phyloP scores from a whole-genome alignment of 768 basidiomycete species.

The Tylopilus vinaceipallidus region DNA sequence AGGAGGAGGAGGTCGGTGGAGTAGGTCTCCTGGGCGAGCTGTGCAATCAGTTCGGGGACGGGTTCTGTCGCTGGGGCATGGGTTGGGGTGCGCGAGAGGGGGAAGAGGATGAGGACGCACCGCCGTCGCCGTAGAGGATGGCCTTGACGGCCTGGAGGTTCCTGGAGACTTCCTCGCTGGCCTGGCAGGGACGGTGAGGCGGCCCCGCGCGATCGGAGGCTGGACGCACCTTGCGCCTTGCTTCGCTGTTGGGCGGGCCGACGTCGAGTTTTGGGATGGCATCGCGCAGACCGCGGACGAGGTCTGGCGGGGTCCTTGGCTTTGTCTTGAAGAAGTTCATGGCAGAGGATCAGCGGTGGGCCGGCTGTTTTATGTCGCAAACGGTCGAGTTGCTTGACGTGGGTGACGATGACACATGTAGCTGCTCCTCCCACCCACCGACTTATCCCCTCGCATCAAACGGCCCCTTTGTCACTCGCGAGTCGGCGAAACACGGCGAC shows the following conservation, averaged over 20 bases:
- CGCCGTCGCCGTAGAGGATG: constrained; percentile 85
- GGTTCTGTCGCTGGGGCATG: constrained; percentile 51
- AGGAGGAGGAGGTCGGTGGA: constrained; percentile 81
- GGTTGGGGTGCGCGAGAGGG: constrained; percentile 2
- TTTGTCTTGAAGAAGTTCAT: constrained; percentile 99
- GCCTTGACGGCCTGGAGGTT: constrained; percentile 88
- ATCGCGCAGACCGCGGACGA: constrained; percentile 79
- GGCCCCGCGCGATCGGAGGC: neutral
- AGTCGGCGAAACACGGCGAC: too few relatives aligned
- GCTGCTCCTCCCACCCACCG: constrained; percentile 7
- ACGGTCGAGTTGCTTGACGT: neutral
- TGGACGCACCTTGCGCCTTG: constrained; percentile 69
- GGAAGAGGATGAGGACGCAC: constrained; percentile 40
- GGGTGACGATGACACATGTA: constrained; percentile 17
- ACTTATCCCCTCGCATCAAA: too few relatives aligned
- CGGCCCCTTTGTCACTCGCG: too few relatives aligned
- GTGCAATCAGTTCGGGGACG: constrained; percentile 85
- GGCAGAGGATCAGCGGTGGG: neutral
- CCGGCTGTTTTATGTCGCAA: constrained; percentile 4
- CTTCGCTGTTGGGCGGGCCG: constrained; percentile 71
- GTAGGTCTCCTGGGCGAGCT: constrained; percentile 95
- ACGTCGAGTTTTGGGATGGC: constrained; percentile 74
- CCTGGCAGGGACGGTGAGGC: constrained; percentile 44
- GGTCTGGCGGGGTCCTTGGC: constrained; percentile 81
- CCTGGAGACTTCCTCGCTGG: constrained; percentile 86